These are phyloP conservation scores for Cymbopogon flexuosus DNA, from an alignment of 202 grass and related monocot species.

Conservation along the genomic window DNA sequence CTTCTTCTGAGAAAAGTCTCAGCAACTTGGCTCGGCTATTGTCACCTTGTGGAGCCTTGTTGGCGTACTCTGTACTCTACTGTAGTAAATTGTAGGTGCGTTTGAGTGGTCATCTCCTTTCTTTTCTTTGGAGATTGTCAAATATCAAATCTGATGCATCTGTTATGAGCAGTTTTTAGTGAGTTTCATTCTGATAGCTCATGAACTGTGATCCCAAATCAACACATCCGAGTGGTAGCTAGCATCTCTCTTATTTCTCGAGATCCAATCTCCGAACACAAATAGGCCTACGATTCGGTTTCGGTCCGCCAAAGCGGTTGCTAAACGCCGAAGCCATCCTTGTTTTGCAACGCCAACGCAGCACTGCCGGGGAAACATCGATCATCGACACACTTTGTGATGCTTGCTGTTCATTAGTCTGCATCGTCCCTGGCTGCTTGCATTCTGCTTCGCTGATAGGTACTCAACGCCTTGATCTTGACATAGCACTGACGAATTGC, in stretches of 20 bases:
- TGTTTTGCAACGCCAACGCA: neutral
- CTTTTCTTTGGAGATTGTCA: neutral
- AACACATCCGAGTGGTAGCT: too few species aligned
- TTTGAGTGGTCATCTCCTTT: too few species aligned
- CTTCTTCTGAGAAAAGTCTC: neutral
- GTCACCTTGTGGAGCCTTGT: neutral
- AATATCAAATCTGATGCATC: neutral
- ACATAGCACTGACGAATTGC: too few species aligned
- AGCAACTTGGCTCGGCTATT: slow-evolving; percentile 9
- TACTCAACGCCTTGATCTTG: neutral
- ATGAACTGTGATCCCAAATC: too few species aligned
- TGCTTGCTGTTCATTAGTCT: neutral
- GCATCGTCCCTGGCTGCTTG: neutral
- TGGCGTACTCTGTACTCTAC: too few species aligned
- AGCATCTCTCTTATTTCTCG: too few species aligned
- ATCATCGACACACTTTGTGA: neutral
- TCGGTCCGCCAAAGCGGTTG: neutral
- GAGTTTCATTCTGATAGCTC: too few species aligned
- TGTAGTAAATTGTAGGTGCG: too few species aligned
- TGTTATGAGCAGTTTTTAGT: neutral
- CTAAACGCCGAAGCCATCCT: neutral
- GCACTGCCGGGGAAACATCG: neutral
- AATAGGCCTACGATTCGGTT: neutral
- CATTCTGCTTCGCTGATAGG: neutral
- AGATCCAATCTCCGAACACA: neutral